phyloP scores from a whole-genome alignment of 2,329 filamentous ascomycete genomes.

The Myotisia sp. region DNA sequence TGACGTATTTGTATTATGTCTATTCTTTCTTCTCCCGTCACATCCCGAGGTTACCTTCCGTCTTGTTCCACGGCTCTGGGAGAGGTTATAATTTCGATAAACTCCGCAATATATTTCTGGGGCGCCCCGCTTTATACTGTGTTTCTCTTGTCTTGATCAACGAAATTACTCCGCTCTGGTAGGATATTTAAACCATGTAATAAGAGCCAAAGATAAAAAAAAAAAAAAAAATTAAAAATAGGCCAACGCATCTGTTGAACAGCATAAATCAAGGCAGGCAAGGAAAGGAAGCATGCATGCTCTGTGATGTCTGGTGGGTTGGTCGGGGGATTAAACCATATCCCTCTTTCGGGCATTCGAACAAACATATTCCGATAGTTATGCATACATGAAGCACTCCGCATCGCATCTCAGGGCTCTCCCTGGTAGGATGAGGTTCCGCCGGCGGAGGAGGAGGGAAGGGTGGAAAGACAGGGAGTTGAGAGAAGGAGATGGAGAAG shows the following conservation, averaged over 20 bases:
- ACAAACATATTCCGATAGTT: no score
- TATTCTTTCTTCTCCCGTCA: conserved; percentile 1
- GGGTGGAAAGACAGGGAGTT: not conserved
- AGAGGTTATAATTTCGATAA: not conserved
- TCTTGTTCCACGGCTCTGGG: conserved; percentile 3
- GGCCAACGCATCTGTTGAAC: no score
- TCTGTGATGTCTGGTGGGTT: not conserved
- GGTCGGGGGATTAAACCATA: no score
- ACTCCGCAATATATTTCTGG: conserved; percentile 3
- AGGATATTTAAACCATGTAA: not conserved
- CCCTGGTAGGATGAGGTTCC: not conserved
- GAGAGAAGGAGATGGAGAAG: conserved; percentile 1
- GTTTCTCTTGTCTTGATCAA: not conserved
- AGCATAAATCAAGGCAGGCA: no score
- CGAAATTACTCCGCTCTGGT: not conserved
- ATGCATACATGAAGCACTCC: no score
- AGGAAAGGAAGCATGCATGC: no score
- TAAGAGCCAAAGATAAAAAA: no score
- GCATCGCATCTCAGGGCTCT: no score
- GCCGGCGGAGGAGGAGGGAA: conserved; percentile 2
- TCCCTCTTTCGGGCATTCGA: no score
- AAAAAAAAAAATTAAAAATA: no score
- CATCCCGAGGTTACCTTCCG: conserved; percentile 10
- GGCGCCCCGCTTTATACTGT: conserved; percentile 1
- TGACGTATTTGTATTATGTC: not conserved